Evolutionary conservation across 73 alveolate species (phyloP), one percentile per base, ranked within the genome.

Genomic region (Diophrys sp.): DNA sequence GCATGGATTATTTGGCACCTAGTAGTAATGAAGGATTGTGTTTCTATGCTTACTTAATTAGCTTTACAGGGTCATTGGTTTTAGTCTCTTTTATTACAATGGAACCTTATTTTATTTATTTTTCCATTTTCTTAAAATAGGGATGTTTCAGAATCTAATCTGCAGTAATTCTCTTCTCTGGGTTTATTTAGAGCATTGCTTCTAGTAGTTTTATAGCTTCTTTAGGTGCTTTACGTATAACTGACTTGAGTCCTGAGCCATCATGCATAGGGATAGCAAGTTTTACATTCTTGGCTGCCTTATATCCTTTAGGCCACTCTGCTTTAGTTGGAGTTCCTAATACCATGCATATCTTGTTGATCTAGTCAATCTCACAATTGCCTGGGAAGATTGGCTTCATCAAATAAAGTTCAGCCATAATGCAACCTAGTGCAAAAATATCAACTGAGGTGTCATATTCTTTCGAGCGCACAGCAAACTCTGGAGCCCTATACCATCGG

Each of bases 401-500:
- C 72, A 73, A 85, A 56, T 87, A 89, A 29, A 93, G 73, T 70
- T 93, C 98, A 23, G 93, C 96, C 93, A 92, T 86, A 18, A 92
- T 79, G 67, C 98, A 92, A 0, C 98, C 98, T 8, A 92, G 70
- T 44, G 98, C 98, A 86, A 90, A 92, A 30, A 89, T 84, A 87
- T 92, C 98, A 23, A 83, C 91, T 73, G 70, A 81, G 5, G 79
- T 79, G 2, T 78, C 86, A 76, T 92, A 92, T 8, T 76, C 77
- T 30, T 84, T 84, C 25, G 88, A 77, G 28, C 87, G 79, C 44
- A 92, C 73, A 67, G 86, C 90, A 33, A 77, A 89, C 81, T 92
- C 98, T 0, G 98, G 98, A 23, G 96, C 92, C 70, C 98, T 24
- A 75, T 92, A 92, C 96, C 98, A 92, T 71, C 98, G 76, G 30